Conservation (phyloP, 225 moss, liverwort and hornwort species). For the Anthoceros angustus region DNA sequence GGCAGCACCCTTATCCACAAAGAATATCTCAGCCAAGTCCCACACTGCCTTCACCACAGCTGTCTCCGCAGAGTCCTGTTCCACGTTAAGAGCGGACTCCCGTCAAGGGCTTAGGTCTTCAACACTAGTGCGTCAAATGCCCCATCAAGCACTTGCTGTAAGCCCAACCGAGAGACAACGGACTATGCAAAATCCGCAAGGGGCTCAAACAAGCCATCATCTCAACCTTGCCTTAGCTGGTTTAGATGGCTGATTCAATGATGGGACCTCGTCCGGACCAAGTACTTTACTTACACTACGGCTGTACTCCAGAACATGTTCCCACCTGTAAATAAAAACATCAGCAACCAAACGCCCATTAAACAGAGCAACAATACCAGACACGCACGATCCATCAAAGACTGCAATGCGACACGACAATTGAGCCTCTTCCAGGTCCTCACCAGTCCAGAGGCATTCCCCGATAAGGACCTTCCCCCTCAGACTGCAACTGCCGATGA, state of each 20-base stretch:
- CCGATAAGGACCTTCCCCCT: conserved; percentile 22
- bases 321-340: conserved; percentile 47
- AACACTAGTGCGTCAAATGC: not conserved
- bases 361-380: not conserved
- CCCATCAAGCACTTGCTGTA: not conserved
- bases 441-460: conserved; percentile 38
- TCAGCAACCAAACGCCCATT: not conserved
- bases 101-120: not conserved
- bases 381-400: not conserved
- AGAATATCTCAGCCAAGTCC: conserved; percentile 90
- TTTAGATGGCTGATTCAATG: conserved; percentile 31
- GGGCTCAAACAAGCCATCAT: conserved; percentile 15
- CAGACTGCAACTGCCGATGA: conserved; percentile 37
- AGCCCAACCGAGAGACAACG: not conserved
- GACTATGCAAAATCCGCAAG: not conserved
- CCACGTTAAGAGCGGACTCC: conserved; percentile 9
- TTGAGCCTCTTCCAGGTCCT: conserved; percentile 1
- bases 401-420: not conserved
- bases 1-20: conserved; percentile 78
- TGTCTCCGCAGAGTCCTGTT: conserved; percentile 37
- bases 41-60: conserved; percentile 62
- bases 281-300: conserved; percentile 57
- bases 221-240: conserved; percentile 47
- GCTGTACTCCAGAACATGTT: conserved; percentile 79
- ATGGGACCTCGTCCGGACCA: conserved; percentile 37